Percentiles rank a stretch among this genome's conserved stretches.
Evolutionary conservation across 495 filamentous ascomycete genomes (phyloP).

Genomic region (Talaromyces trachyspermus): DNA sequence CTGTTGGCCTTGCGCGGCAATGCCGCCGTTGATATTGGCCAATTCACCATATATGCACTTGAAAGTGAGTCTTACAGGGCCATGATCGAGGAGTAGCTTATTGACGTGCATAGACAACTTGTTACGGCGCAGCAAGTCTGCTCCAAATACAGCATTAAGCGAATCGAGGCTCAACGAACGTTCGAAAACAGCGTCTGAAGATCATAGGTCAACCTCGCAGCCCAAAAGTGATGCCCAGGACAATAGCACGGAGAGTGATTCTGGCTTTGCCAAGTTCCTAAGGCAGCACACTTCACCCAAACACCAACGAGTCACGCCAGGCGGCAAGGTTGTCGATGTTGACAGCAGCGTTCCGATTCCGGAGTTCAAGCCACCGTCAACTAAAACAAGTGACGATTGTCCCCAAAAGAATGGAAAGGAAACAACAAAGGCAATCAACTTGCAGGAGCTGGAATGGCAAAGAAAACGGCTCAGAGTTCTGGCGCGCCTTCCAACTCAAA

Average conservation of each 20-base stretch:
- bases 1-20: slow-evolving; percentile 29
- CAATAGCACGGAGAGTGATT: slow-evolving; percentile 21
- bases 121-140: slow-evolving; percentile 17
- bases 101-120: slow-evolving; percentile 19
- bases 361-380: slow-evolving; percentile 22
- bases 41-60: slow-evolving; percentile 22
- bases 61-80: slow-evolving; percentile 15
- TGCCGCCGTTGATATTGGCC: slow-evolving; percentile 21
- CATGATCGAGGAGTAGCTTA: too few relatives aligned
- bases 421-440: not conserved
- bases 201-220: slow-evolving; percentile 15
- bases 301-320: slow-evolving; percentile 56
- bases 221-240: slow-evolving; percentile 18
- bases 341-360: slow-evolving; percentile 20
- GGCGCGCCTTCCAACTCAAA: slow-evolving; percentile 1
- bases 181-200: slow-evolving; percentile 5
- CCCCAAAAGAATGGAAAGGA: not conserved
- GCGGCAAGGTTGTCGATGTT: slow-evolving; percentile 56
- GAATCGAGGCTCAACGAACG: not conserved
- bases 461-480: not conserved
- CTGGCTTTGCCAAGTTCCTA: slow-evolving; percentile 45
- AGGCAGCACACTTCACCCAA: slow-evolving; percentile 53
- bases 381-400: slow-evolving; percentile 5
- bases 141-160: slow-evolving; percentile 5
- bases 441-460: not conserved